A percentile compares a stretch with the other conserved stretches of the same genome.
Evolutionary conservation across 108 stramenopile species (phyloP).

Genomic region (Cyclotella choctawhatcheeana): DNA sequence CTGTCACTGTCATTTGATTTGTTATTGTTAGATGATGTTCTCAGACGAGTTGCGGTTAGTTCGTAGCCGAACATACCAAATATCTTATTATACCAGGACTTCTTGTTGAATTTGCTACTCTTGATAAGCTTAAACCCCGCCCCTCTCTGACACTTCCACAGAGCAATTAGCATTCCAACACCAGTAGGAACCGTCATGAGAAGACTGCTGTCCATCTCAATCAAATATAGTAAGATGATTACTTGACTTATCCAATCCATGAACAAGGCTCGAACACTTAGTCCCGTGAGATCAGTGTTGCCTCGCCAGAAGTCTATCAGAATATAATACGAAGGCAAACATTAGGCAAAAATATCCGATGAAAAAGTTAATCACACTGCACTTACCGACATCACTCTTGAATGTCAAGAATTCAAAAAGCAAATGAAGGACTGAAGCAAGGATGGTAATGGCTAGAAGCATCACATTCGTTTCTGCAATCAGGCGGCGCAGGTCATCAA

Average conservation of each 20-base stretch:
- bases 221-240: slow-evolving; percentile 87
- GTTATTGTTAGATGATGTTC: slow-evolving; percentile 20
- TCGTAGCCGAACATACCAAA: slow-evolving; percentile 76
- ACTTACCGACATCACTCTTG: slow-evolving; percentile 93
- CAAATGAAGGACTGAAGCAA: slow-evolving; percentile 92
- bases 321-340: no score
- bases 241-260: slow-evolving; percentile 90
- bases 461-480: slow-evolving; percentile 86
- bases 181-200: slow-evolving; percentile 88
- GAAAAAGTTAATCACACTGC: no score
- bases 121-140: slow-evolving; percentile 70
- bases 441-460: slow-evolving; percentile 85
- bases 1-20: slow-evolving; percentile 10
- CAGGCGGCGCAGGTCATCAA: slow-evolving; percentile 85
- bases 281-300: slow-evolving; percentile 89
- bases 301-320: slow-evolving; percentile 90
- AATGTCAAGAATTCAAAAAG: slow-evolving; percentile 96
- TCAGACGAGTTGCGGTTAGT: slow-evolving; percentile 70
- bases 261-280: slow-evolving; percentile 83
- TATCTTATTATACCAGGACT: slow-evolving; percentile 63
- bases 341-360: no score
- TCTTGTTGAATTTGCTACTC: slow-evolving; percentile 32
- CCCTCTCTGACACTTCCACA: slow-evolving; percentile 86
- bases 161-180: slow-evolving; percentile 78
- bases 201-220: slow-evolving; percentile 87